Evolutionary conservation across 148 eudicot species (phyloP), one percentile per base, ranked within the genome.

Genomic region (Chenopodium berlandieri): DNA sequence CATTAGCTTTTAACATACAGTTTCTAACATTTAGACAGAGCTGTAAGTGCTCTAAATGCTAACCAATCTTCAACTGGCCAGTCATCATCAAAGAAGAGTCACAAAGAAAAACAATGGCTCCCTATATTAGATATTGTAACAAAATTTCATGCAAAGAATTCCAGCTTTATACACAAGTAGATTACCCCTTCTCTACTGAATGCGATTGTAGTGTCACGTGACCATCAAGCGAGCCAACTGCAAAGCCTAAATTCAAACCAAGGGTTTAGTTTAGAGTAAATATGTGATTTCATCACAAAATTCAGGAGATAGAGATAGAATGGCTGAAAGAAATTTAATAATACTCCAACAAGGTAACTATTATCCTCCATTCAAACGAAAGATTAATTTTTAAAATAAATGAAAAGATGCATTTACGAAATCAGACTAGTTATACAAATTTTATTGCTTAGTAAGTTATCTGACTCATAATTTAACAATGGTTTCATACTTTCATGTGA

Each of bases 161-260:
- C 13, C 68, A 71, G 46, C 27, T 69, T 44, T 27, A 75, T 50
- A 75, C 65, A 37, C 64, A 1, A 70, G 81, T 58, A 80, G 77
- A 86, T 86, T 84, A 96, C 99, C 97, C 98, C 44, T 62, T 88
- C 63, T 82, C 80, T 17, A 74, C 84, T 23, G 91, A 82, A 81
- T 82, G 82, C 80, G 92, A 84, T 73, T 94, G 88, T 88, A 94
- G 78, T 30, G 89, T 88, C 76, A 92, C 95, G 47, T 89, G 89
- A 71, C 99, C 98, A 87, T 94, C 99, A 81, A 89, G 77, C 73
- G 94, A 97, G 80, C 99, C 99, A 84, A 87, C 91, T 20, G 90
- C 91, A 87, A 97, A 94, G 66, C 95, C 99, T 96, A 85, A 65
- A 86, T 48, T 11, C 75, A 74, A 48, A 75, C 47, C 73, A 37